These are phyloP conservation scores for Panicum hallii DNA, from an alignment of 202 grass and related monocot genomes.

Conservation along the genomic window DNA sequence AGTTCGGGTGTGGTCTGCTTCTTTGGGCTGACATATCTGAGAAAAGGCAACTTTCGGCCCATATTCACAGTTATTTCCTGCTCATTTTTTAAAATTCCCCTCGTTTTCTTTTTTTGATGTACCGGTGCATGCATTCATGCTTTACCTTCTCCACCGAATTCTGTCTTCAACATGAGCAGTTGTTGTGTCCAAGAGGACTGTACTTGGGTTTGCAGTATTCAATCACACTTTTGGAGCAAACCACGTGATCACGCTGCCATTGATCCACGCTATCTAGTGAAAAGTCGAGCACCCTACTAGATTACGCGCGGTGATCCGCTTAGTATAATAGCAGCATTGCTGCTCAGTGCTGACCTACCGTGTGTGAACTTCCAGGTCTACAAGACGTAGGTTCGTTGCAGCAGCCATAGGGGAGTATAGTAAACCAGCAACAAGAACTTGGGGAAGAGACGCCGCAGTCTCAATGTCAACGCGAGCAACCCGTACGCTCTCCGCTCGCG, in stretches of 20 bases:
- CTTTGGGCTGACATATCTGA: too few species aligned
- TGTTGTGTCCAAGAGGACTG: not conserved
- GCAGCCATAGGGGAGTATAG: not conserved
- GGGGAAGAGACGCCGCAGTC: not conserved
- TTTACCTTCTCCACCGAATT: not conserved
- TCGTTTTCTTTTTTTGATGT: fast-evolving
- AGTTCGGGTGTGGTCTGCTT: too few species aligned
- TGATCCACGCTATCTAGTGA: not conserved
- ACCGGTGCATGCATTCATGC: too few species aligned
- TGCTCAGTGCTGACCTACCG: slow-evolving; percentile 35
- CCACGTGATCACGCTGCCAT: not conserved
- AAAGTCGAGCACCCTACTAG: not conserved
- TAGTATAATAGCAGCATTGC: not conserved
- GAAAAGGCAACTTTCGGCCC: not conserved
- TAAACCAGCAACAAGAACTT: slow-evolving; percentile 24
- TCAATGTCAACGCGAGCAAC: slow-evolving; percentile 47
- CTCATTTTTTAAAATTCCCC: not conserved
- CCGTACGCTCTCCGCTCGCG: slow-evolving; percentile 9
- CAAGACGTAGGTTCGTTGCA: slow-evolving; percentile 51
- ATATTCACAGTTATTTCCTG: not conserved
- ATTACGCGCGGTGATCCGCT: not conserved
- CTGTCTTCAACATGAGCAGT: not conserved
- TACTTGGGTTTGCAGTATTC: not conserved
- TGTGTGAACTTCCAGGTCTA: slow-evolving; percentile 39
- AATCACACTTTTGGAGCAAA: not conserved